Base-by-base conservation (phyloP, 495 filamentous ascomycete species). In the Massariosphaeria phaeospora region DNA sequence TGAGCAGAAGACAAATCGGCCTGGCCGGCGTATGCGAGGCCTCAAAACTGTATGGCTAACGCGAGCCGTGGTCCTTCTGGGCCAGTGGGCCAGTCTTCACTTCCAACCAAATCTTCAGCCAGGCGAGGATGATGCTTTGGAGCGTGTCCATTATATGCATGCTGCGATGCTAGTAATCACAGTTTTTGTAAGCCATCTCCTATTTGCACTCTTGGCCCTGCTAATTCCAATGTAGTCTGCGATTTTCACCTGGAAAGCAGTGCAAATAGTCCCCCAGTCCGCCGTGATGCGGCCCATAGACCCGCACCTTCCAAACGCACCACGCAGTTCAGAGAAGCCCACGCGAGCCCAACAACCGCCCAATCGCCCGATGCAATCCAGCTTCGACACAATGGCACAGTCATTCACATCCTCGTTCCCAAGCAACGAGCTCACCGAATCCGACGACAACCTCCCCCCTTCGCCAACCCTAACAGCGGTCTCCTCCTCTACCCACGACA, bases 1-100 rank as follows among this genome's bases (percentile, higher is more conserved):
- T 62, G 75, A 76, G 54, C 70, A 84, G 56, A 81, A 81, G 61
- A 70, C 81, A n/a, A 75, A 77, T 47, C 81, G 84, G 20, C 75
- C 81, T 58, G 76, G 74, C 34, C 81, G 75, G 24, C 80, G 83
- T 48, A 78, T 91, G 48, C 68, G 73, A 9, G 86, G 88, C 0
- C 74, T 85, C 10, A 67, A 70, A 5, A 76, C 83, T 47, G 88
- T 85, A 73, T 89, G 91, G 62, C 73, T 79, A 44, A 74, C 81
- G 13, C 87, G 93, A 55, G 62, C 79, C 15, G 70, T 88, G 40
- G 70, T 82, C 20, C 67, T 89, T 33, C 69, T 77, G 7, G 62
- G 79, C 50, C 79, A 86, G 46, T 75, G 44, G 65, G 74, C 24
- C 74, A 80, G 39, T 79, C 21, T 40, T 42, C n/a, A 18, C 17